Evolutionary conservation across 176 grass and related monocot species (phyloP).

Genomic region (bread wheat (Triticum aestivum)): IWGSC_CS_RefSeq_v2.1 NC_057809.1:599411645-599412144

Average conservation of each 20-base stretch:
- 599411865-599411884: slow-evolving; percentile 93
- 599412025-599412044: slow-evolving; percentile 40
- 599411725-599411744: neutral
- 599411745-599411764: neutral
- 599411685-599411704: neutral
- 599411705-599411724: neutral
- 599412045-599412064: neutral
- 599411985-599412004: slow-evolving; percentile 97
- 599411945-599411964: slow-evolving; percentile 89
- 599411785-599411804: neutral
- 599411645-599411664: neutral
- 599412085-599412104: slow-evolving; percentile 80
- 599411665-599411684: neutral
- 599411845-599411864: slow-evolving; percentile 46
- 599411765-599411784: neutral
- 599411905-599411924: slow-evolving; percentile 91
- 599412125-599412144: slow-evolving; percentile 99
- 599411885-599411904: slow-evolving; percentile 72
- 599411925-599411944: slow-evolving; percentile 99
- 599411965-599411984: slow-evolving; percentile 92
- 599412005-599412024: slow-evolving; percentile 41
- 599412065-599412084: slow-evolving; percentile 23
- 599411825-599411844: neutral
- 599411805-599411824: neutral
- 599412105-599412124: slow-evolving; percentile 99